Evolutionary conservation across 2,329 filamentous ascomycete genomes (phyloP), one percentile per base, ranked within the genome.

Genomic region (Furcasterigmium furcatum): DNA sequence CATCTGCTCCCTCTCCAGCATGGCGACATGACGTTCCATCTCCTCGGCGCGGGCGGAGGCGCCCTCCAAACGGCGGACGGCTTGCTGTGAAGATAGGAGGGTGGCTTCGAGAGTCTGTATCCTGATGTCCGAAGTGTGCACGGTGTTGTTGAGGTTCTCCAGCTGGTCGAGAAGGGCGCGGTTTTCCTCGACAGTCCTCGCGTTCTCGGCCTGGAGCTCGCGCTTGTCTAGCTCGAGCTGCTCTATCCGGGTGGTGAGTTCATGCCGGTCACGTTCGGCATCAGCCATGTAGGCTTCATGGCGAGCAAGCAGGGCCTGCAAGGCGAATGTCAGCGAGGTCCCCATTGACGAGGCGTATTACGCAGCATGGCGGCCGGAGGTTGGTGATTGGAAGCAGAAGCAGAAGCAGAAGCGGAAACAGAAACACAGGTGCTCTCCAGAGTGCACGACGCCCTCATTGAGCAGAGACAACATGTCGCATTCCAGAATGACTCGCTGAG

Each of bases 251-350:
- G 73, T 67, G 38, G 80, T 77, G 68, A 96, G 82, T 50, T 85
- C 80, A 50, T 76, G 72, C 49, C 91, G 87, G 63, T 96, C 91
- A 56, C 84, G 82, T 72, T 96, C 91, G 48, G 91, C 90, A 65
- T 96, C 90, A 55, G 85, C 85, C 77, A 96, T 92, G 68, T 95
- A 96, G 48, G 88, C 84, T 73, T 97, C 91, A 79, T 99, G 91
- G 58, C 92, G 87, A 53, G 87, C 83, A 35, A 99, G 82, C 46
- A 99, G 77, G 49, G 91, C 91, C 94, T 97, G 84, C 48, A 86
- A 67, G 44, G 79, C 72, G 68, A 82, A 87, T 44, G 83, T 95
- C 69, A 95, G 87, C 71, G 77, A 77, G 54, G 75, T 72, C 48
- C 60, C 51, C 49, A 56, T 55, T 36, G 47, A 19, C 42, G 43